Evolutionary conservation across 805 yeast genomes (phyloP), one percentile per base, ranked within the genome.

Genomic region (Candida quercuum): DNA sequence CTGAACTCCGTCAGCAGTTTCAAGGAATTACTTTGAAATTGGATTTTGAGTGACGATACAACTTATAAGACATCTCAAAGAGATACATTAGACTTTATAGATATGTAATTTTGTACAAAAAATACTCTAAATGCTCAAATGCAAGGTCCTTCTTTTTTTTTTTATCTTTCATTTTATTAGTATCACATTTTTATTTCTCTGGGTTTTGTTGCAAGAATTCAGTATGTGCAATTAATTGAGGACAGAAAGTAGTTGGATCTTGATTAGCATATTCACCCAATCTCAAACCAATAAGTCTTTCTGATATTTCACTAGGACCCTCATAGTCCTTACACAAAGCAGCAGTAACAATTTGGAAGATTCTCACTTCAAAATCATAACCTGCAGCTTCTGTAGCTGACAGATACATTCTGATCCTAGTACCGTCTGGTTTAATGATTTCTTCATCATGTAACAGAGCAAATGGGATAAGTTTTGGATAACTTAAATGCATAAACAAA

Each of bases 401-500:
- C 2, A 40, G 37, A 43, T 67, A 67, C 52, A 66, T 46, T 40
- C 63, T 51, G 8, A 59, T 41, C 36, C 66, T 67, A 12, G 44
- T 27, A 6, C 47, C 52, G 18, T 40, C 45, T 17, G 31, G 33
- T 28, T 46, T 48, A 28, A 48, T 43, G 29, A 54, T 55, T 37
- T 57, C 61, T 6, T 49, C n/a, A 28, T 56, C 56, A 16, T 50
- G 28, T 18, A 56, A 33, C 18, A 57, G 36, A 1, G 53, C 48
- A 28, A 52, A 55, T 17, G 71, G 67, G 25, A 53, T 52, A 18
- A 65, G 59, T 44, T 72, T 78, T 13, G 85, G 85, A 50, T 78
- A 76, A 14, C 80, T 73, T 43, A 77, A 57, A 55, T 77, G 85
- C 73, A 76, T 69, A 51, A 78, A 77, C 31, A 68, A 43, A 17